phyloP scores from a whole-genome alignment of 164 flowering plant species.

The Protea cynaroides region DNA sequence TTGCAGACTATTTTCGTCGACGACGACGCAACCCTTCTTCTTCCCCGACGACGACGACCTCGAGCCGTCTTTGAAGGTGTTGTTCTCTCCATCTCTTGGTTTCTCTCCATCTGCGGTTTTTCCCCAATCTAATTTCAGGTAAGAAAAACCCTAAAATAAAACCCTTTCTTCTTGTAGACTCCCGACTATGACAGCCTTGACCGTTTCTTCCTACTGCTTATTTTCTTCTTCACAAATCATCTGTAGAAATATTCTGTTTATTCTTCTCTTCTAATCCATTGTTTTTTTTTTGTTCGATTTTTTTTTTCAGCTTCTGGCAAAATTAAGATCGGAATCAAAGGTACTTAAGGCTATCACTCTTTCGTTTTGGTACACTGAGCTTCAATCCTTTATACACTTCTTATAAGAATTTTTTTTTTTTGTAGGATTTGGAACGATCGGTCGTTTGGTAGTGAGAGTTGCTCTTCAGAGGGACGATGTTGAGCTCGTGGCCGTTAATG shows the following conservation, averaged over 20 bases:
- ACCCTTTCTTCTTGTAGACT: too few relatives aligned
- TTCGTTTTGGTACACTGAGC: background rate
- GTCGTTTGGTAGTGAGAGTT: conserved; percentile 81
- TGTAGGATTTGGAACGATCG: conserved; percentile 86
- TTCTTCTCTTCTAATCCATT: background rate
- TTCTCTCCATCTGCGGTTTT: too few relatives aligned
- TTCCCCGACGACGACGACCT: too few relatives aligned
- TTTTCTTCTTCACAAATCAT: background rate
- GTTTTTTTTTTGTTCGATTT: background rate
- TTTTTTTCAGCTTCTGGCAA: conserved; percentile 14
- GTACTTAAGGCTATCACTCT: conserved; percentile 19
- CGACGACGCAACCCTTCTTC: too few relatives aligned
- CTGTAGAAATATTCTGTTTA: background rate
- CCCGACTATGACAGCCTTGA: too few relatives aligned
- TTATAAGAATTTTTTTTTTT: background rate
- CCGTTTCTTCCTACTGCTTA: background rate
- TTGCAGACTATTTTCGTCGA: too few relatives aligned
- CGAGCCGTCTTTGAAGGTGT: too few relatives aligned
- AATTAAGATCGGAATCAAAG: conserved; percentile 54
- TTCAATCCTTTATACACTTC: conserved; percentile 3
- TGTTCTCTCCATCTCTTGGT: too few relatives aligned
- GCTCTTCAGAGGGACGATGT: conserved; percentile 72
- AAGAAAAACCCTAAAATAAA: too few relatives aligned
- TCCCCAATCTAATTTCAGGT: too few relatives aligned
- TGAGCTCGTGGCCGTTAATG: conserved; percentile 85